Evolutionary conservation across 73 alveolate genomes (phyloP).

Genomic region (Paramecium sonneborni): DNA sequence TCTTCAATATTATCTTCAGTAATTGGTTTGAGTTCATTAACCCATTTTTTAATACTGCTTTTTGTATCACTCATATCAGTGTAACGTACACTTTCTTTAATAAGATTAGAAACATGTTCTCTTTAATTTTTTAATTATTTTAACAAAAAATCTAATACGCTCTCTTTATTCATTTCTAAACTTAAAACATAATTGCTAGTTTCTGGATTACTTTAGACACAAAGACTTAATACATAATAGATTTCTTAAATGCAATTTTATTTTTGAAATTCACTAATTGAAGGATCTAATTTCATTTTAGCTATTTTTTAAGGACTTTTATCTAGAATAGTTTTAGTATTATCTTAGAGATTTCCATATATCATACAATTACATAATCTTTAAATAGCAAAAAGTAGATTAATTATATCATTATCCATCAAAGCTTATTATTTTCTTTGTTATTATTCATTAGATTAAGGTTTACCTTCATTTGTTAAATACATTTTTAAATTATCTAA

Average conservation of each 20-base stretch:
- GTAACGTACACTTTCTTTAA: slow-evolving; percentile 32
- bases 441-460: slow-evolving; percentile 5
- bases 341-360: not conserved
- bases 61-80: slow-evolving; percentile 41
- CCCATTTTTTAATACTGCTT: slow-evolving; percentile 17
- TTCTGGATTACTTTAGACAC: slow-evolving; percentile 11
- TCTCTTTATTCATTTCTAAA: not conserved
- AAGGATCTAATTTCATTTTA: slow-evolving; percentile 45
- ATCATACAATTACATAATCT: slow-evolving; percentile 12
- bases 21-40: not conserved
- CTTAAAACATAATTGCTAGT: not conserved
- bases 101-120: slow-evolving; percentile 4
- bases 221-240: not conserved
- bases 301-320: slow-evolving; percentile 55
- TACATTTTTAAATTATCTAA: slow-evolving; percentile 18
- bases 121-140: not conserved
- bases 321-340: not conserved
- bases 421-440: not conserved
- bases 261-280: not conserved
- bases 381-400: slow-evolving; percentile 24
- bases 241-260: slow-evolving; percentile 37
- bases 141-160: not conserved
- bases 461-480: slow-evolving; percentile 45
- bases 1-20: slow-evolving; percentile 36
- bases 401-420: slow-evolving; percentile 11